Percentiles rank a stretch among this genome's conserved stretches.
Evolutionary conservation across 2,329 filamentous ascomycete species (phyloP).

Genomic region (Colletotrichum simmondsii): DNA sequence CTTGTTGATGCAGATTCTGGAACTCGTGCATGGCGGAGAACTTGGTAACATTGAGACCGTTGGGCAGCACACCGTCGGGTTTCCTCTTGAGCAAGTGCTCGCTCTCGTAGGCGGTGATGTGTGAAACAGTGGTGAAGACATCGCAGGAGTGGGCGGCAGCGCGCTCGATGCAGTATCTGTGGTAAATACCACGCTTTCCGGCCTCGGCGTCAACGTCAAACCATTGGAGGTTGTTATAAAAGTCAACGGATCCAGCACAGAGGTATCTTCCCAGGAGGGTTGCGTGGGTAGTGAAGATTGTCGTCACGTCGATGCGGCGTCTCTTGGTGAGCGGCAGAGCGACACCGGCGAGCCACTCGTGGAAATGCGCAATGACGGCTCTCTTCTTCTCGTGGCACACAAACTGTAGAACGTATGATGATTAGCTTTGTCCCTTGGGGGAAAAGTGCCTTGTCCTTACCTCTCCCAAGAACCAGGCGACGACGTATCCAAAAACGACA

Average conservation of each 20-base stretch:
- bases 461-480: slow-evolving; percentile 98
- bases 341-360: slow-evolving; percentile 97
- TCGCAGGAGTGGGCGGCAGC: slow-evolving; percentile 91
- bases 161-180: slow-evolving; percentile 97
- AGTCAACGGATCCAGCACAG: slow-evolving; percentile 96
- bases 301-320: slow-evolving; percentile 94
- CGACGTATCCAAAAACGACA: slow-evolving; percentile 96
- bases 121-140: slow-evolving; percentile 98
- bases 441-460: slow-evolving; percentile 60
- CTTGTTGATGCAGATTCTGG: slow-evolving; percentile 95
- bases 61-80: slow-evolving; percentile 94
- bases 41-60: slow-evolving; percentile 97
- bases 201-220: slow-evolving; percentile 98
- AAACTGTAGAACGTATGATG: slow-evolving; percentile 68
- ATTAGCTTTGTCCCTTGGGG: slow-evolving; percentile 9
- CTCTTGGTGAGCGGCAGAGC: slow-evolving; percentile 92
- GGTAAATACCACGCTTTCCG: slow-evolving; percentile 97
- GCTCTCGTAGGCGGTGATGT: slow-evolving; percentile 98
- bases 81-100: slow-evolving; percentile 98
- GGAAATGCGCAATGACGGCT: slow-evolving; percentile 97
- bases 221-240: slow-evolving; percentile 98
- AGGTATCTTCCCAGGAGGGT: slow-evolving; percentile 95
- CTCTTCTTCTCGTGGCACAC: slow-evolving; percentile 91
- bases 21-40: slow-evolving; percentile 99
- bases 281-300: slow-evolving; percentile 98